Percentiles rank a stretch among this genome's conserved stretches.
These are phyloP conservation scores for Suillus bovinus DNA, from an alignment of 768 basidiomycete species.

Conservation along the genomic window DNA sequence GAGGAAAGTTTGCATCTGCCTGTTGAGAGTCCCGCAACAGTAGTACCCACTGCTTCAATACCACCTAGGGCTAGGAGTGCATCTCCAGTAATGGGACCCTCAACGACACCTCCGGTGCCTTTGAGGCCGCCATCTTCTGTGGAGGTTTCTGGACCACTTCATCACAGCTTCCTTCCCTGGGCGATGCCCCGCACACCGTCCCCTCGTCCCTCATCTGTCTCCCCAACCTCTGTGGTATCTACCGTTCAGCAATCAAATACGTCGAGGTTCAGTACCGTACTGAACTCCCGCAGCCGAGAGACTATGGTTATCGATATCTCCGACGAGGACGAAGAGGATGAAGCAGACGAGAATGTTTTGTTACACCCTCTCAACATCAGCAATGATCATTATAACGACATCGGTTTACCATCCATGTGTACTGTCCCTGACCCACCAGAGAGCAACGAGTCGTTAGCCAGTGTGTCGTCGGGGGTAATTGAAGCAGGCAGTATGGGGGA, in stretches of 20 bases:
- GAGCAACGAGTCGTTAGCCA: constrained; percentile 2
- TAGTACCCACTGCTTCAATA: constrained; percentile 9
- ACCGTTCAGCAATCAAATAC: constrained; percentile 7
- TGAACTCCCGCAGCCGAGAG: constrained; percentile 24
- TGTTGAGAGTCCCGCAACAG: constrained; percentile 3
- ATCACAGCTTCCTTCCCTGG: constrained; percentile 2
- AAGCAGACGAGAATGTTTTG: constrained; percentile 7
- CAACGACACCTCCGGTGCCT: neutral
- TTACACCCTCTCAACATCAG: neutral
- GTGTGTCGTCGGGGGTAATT: neutral
- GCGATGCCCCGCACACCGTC: constrained; percentile 7
- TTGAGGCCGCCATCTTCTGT: constrained; percentile 5
- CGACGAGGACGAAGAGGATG: constrained; percentile 27
- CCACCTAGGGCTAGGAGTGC: constrained; percentile 6
- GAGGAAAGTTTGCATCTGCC: neutral
- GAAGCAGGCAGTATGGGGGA: constrained; percentile 1
- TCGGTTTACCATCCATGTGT: constrained; percentile 4
- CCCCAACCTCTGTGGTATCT: constrained; percentile 7
- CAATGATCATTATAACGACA: constrained; percentile 3
- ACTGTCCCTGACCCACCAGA: constrained; percentile 6
- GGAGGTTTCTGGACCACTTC: constrained; percentile 13
- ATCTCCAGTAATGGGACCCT: neutral
- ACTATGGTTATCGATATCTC: constrained; percentile 34
- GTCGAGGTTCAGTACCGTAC: constrained; percentile 29
- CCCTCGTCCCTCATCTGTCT: constrained; percentile 3